phyloP scores from a whole-genome alignment of 2,329 filamentous ascomycete species.

The Ustulina deusta region DNA sequence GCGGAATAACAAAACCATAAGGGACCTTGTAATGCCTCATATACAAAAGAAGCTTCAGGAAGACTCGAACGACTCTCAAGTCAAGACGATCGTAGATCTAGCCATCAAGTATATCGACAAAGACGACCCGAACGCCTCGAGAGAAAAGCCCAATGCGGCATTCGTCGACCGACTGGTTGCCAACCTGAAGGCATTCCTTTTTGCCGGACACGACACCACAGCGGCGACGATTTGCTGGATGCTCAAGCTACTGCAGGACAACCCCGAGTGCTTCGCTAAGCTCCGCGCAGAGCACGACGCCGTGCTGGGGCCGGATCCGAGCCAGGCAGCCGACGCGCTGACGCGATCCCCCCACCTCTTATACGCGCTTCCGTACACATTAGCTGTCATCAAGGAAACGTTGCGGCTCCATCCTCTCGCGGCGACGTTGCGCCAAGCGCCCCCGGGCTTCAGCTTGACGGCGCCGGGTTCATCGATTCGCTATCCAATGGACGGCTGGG shows the following conservation, averaged over 20 bases:
- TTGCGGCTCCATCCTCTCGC: slow-evolving; percentile 51
- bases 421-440: slow-evolving; percentile 43
- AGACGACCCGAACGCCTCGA: slow-evolving; percentile 40
- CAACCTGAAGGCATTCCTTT: slow-evolving; percentile 54
- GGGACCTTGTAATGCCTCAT: slow-evolving; percentile 43
- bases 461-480: slow-evolving; percentile 41
- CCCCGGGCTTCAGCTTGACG: slow-evolving; percentile 43
- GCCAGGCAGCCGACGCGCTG: slow-evolving; percentile 39
- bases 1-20: slow-evolving; percentile 46
- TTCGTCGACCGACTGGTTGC: slow-evolving; percentile 50
- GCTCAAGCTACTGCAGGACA: slow-evolving; percentile 48
- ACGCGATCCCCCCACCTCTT: slow-evolving; percentile 47
- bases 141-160: slow-evolving; percentile 40
- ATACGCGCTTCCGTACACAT: slow-evolving; percentile 53
- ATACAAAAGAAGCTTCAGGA: slow-evolving; percentile 44
- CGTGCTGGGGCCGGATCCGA: slow-evolving; percentile 50
- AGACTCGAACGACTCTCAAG: slow-evolving; percentile 35
- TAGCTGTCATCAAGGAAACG: slow-evolving; percentile 55
- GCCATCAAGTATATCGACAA: slow-evolving; percentile 45
- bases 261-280: slow-evolving; percentile 49
- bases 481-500: slow-evolving; percentile 48
- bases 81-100: slow-evolving; percentile 48
- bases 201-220: slow-evolving; percentile 56
- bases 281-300: slow-evolving; percentile 54
- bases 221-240: slow-evolving; percentile 53